Evolutionary conservation across 164 flowering plant genomes (phyloP).

Genomic region (Cinnamomum micranthum): DNA sequence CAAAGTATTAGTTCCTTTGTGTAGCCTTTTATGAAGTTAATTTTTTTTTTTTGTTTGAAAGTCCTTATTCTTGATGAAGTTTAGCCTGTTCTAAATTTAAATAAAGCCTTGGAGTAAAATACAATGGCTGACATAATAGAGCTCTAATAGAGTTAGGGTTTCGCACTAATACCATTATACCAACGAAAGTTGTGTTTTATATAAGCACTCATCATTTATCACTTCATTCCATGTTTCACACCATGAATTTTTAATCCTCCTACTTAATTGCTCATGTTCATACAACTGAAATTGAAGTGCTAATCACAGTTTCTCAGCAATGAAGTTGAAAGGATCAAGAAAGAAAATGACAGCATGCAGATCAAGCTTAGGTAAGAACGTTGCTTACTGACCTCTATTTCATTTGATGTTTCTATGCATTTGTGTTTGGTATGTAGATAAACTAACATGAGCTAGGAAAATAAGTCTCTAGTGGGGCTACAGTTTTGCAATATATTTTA

Average conservation of each 20-base stretch:
- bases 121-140: no score
- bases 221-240: not conserved
- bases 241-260: not conserved
- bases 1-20: no score
- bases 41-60: no score
- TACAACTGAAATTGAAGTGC: not conserved
- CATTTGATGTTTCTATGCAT: not conserved
- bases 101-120: no score
- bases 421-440: not conserved
- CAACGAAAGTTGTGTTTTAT: no score
- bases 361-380: conserved; percentile 67
- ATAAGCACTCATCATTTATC: not conserved
- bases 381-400: not conserved
- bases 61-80: no score
- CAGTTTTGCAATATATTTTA: no score
- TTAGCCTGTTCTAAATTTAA: no score
- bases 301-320: conserved; percentile 52
- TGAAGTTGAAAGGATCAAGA: conserved; percentile 82
- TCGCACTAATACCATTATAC: no score
- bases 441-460: not conserved
- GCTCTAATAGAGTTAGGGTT: no score
- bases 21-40: no score
- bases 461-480: no score
- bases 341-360: conserved; percentile 85
- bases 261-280: not conserved